Evolutionary conservation across 1,284 basidiomycete species (phyloP).

Genomic region (Austropuccinia psidii): DNA sequence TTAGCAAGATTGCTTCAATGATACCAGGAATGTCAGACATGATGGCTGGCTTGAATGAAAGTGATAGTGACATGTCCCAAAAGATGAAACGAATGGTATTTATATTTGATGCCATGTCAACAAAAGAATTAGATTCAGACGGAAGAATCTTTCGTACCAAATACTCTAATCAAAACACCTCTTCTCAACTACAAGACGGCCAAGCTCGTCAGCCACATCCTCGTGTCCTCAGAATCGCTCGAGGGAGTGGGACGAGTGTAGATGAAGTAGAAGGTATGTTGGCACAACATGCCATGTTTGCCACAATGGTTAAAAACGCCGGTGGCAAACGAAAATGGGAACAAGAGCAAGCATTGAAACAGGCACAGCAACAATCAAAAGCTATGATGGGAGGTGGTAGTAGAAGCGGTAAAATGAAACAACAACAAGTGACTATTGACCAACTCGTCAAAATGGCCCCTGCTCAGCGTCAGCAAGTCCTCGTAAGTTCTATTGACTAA

Average conservation of each 20-base stretch:
- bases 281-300: conserved; percentile 94
- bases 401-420: conserved; percentile 18
- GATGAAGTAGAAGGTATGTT: conserved; percentile 93
- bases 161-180: conserved; percentile 21
- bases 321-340: conserved; percentile 89
- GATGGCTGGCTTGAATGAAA: conserved; percentile 64
- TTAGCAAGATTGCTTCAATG: conserved; percentile 98
- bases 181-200: conserved; percentile 34
- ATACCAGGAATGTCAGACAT: conserved; percentile 91
- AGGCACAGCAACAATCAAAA: conserved; percentile 28
- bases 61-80: conserved; percentile 69
- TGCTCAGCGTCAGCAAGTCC: conserved; percentile 27
- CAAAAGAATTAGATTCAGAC: conserved; percentile 89
- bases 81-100: conserved; percentile 98
- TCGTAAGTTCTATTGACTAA: not conserved
- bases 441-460: conserved; percentile 34
- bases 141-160: conserved; percentile 61
- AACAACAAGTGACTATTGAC: conserved; percentile 34
- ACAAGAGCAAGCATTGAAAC: conserved; percentile 29
- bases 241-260: conserved; percentile 90
- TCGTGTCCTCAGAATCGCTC: conserved; percentile 79
- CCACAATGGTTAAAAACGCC: conserved; percentile 91
- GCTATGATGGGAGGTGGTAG: not conserved
- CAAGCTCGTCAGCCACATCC: conserved; percentile 53
- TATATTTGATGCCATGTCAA: conserved; percentile 97